Evolutionary conservation across 176 grass and related monocot genomes (phyloP), one percentile per base, ranked within the genome.

Genomic region (Carex scoparia): DNA sequence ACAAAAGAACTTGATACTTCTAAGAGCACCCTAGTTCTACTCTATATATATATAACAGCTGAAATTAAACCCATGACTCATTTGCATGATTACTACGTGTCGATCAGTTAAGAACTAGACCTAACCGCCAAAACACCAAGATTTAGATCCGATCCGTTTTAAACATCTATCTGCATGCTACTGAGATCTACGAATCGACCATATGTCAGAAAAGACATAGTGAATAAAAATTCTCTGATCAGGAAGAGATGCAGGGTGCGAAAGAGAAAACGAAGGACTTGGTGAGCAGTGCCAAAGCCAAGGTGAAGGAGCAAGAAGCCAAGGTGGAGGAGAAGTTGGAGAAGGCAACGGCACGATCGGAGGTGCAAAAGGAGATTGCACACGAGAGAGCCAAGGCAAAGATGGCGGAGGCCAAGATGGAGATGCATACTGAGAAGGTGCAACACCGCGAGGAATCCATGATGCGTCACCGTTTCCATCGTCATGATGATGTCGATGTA

Each of bases 351-450:
- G 88, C 90, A 30, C 44, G 79, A 55, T 84, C 83, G 2, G 76
- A 46, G 73, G 68, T 23, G 2, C 87, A 88, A 79, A 84, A 84
- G 73, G 83, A 92, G 86, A 86, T 90, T 10, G 85, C 86, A 1
- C 90, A 84, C 38, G 85, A 95, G 70, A 67, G 87, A 62, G 90
- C 72, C 65, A 94, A 94, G 87, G 87, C 86, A n/a, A 92, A 88
- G 85, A 69, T 82, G 0, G 90, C 88, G 1, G 86, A 86, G 4
- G 93, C 90, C 8, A 88, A 92, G 84, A 90, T 94, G 90, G 88
- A 94, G 53, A 57, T 93, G 16, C 91, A 89, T 53, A 81, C 31
- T 2, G 89, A 91, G 19, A 91, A 89, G 61, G 89, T 69, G 11
- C 42, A 83, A n/a, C 89, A 90, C 44, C 72, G 84, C 3, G 79